Evolutionary conservation across 1,284 basidiomycete genomes (phyloP), one percentile per base, ranked within the genome.

Genomic region (Phaffia rhodozyma): DNA sequence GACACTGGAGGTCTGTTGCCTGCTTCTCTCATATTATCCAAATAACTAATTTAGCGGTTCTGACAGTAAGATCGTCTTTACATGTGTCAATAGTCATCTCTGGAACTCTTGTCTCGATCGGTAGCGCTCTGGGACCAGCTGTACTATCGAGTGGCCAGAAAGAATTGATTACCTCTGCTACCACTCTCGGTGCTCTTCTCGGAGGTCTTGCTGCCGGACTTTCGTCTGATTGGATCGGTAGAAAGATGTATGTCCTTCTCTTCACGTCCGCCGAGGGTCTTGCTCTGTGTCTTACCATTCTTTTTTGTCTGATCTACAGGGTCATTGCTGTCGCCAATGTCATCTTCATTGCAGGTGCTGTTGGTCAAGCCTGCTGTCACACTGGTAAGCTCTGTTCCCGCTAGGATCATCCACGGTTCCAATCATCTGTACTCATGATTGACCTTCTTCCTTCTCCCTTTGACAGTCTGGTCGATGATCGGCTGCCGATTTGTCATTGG

Each of bases 141-240:
- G 71, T 72, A 11, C 77, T 89, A 16, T 82, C 83, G 0, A 79
- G 83, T 67, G 77, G 79, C 52, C 83, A 89, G 73, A 87, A 87
- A 85, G 86, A 89, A 79, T 79, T 87, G 53, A 87, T 89, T 70
- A 89, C 87, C 0, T 86, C 86, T 1, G 79, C 87, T 0, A 91
- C 88, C 0, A 90, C 87, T 0, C 78, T 90, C 29, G 87, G 86
- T 11, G 88, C 87, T 0, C 79, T 91, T 2, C 63, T 90, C 2
- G 88, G 87, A 21, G 85, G 86, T 49, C 78, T 90, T 20, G 78
- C 76, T 4, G 84, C 86, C 1, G 87, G 88, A 3, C 77, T 84
- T 58, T 74, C 87, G 53, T 86, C 84, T 16, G 87, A 89, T 69
- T 83, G 81, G 76, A 82, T 82, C n/a, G 87, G 86, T 3, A 78